Conservation (phyloP, 2,329 filamentous ascomycete genomes). For the Nemania serpens region DNA sequence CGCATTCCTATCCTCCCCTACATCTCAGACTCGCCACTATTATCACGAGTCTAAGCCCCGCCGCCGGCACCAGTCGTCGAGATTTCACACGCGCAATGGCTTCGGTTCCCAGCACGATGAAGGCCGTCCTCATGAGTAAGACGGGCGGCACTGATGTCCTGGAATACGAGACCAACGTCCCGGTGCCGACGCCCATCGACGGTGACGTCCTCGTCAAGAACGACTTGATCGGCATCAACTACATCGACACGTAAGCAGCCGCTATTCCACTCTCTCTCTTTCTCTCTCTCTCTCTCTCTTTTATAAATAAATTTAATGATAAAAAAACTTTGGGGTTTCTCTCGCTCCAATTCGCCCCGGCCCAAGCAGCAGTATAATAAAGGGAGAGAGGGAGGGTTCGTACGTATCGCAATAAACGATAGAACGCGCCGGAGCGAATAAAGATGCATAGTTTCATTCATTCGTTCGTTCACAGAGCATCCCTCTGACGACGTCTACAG, state of each 20-base stretch:
- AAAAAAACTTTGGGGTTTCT: too few species aligned
- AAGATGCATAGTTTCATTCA: too few species aligned
- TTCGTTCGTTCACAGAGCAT: not conserved
- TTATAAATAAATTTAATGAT: too few species aligned
- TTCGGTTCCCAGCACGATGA: constrained; percentile 68
- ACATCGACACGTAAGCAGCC: constrained; percentile 72
- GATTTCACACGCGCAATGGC: constrained; percentile 33
- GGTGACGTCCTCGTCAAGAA: constrained; percentile 82
- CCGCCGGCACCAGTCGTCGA: not conserved
- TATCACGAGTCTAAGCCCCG: not conserved
- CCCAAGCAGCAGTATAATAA: too few species aligned
- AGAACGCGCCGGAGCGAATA: not conserved
- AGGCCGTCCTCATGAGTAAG: constrained; percentile 72
- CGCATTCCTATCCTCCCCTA: not conserved
- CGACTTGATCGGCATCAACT: constrained; percentile 81
- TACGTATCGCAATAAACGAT: not conserved
- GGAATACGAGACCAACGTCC: constrained; percentile 70
- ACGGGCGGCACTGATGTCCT: constrained; percentile 74
- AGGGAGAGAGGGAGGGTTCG: not conserved
- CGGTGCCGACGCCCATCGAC: constrained; percentile 70
- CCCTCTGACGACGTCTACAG: constrained; percentile 40
- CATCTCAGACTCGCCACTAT: not conserved
- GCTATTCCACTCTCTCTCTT: not conserved
- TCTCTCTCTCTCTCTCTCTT: too few species aligned
- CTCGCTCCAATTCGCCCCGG: too few species aligned